These are phyloP conservation scores for Aspergillus eucalypticola DNA, from an alignment of 2,329 filamentous ascomycete species.

Conservation along the genomic window DNA sequence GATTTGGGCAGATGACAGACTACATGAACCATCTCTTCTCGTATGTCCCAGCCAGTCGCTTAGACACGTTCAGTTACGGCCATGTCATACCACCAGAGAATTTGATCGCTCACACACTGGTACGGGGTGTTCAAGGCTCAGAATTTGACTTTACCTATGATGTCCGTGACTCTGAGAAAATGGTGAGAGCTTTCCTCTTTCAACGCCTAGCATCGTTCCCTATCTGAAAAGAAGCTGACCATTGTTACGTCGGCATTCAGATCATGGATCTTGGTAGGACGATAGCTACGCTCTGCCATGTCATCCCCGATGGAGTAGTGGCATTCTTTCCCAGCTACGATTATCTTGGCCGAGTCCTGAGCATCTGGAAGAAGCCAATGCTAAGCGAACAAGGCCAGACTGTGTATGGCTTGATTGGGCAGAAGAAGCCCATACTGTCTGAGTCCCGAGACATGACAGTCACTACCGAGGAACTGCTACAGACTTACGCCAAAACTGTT, in stretches of 20 bases:
- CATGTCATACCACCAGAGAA: constrained; percentile 87
- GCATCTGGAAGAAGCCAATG: constrained; percentile 57
- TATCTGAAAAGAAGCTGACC: constrained; percentile 11
- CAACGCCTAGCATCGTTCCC: not conserved
- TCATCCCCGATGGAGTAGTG: constrained; percentile 85
- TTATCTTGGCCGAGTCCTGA: constrained; percentile 75
- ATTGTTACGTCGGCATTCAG: constrained; percentile 25
- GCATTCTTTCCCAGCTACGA: constrained; percentile 95
- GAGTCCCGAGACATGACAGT: constrained; percentile 48
- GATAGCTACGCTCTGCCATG: constrained; percentile 68
- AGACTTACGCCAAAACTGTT: constrained; percentile 71
- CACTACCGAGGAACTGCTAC: constrained; percentile 67
- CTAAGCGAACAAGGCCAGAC: constrained; percentile 29
- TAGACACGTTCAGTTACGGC: constrained; percentile 85
- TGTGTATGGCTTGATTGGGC: constrained; percentile 33
- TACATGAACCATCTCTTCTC: constrained; percentile 86
- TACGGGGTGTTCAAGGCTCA: constrained; percentile 47
- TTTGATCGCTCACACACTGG: constrained; percentile 74
- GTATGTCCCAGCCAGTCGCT: constrained; percentile 61
- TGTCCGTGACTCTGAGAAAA: constrained; percentile 66
- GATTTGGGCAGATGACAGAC: constrained; percentile 67
- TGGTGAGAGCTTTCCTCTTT: constrained; percentile 45
- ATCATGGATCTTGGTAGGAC: constrained; percentile 73
- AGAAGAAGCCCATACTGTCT: constrained; percentile 53
- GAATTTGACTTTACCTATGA: constrained; percentile 88